Evolutionary conservation across 2,329 filamentous ascomycete species (phyloP).

Genomic region (Balansia obtecta): DNA sequence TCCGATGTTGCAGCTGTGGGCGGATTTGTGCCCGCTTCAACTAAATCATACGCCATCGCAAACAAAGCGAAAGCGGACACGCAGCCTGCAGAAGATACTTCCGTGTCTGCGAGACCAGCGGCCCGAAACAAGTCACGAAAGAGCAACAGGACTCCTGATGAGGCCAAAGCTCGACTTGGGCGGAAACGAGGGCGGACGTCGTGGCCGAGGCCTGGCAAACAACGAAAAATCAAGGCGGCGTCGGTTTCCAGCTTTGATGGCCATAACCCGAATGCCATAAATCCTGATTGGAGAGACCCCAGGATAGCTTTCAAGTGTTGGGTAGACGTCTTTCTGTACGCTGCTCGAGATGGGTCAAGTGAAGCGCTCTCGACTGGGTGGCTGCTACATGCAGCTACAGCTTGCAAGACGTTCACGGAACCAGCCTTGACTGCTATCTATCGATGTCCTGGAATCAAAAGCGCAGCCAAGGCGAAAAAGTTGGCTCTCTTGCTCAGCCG

Average conservation of each 20-base stretch:
- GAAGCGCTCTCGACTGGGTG: constrained; percentile 41
- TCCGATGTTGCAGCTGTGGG: background rate
- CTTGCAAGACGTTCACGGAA: constrained; percentile 55
- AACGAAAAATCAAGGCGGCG: constrained; percentile 4
- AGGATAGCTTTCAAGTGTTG: constrained; percentile 56
- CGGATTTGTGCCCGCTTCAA: background rate
- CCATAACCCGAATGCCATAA: constrained; percentile 13
- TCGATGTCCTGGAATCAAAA: constrained; percentile 50
- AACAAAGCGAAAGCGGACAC: background rate
- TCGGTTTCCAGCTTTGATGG: background rate
- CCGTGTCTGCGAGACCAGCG: background rate
- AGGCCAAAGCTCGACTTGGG: background rate
- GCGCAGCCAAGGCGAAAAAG: constrained; percentile 28
- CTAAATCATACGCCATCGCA: background rate
- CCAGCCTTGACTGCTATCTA: constrained; percentile 66
- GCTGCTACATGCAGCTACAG: constrained; percentile 50
- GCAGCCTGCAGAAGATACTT: background rate
- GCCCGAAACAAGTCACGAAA: background rate
- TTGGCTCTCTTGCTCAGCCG: constrained; percentile 41
- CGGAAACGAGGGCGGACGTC: constrained; percentile 12
- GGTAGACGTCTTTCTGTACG: constrained; percentile 55
- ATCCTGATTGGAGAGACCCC: constrained; percentile 43
- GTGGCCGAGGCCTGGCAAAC: constrained; percentile 7
- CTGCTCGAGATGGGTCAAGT: constrained; percentile 35
- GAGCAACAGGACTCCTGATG: background rate